Percentiles rank a stretch among this genome's conserved stretches.
Conservation (phyloP, 345 rosid species). For the Syzygium aromaticum region DNA sequence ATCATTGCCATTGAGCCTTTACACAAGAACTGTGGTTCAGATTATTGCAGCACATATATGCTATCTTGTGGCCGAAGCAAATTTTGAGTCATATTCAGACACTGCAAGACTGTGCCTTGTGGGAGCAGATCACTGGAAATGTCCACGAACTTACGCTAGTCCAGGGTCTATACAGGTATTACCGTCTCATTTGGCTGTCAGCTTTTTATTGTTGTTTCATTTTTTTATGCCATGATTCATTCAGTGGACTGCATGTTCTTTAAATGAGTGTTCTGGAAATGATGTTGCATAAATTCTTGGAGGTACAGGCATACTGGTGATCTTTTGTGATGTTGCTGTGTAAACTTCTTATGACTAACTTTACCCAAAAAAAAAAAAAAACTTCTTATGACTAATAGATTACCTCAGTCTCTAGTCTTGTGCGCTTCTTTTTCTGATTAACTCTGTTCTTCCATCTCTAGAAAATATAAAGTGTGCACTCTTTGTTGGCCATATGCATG, state of each 20-base stretch:
- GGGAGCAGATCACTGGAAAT: conserved; percentile 83
- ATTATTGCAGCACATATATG: conserved; percentile 76
- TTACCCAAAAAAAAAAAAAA: too few species aligned
- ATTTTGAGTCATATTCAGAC: conserved; percentile 76
- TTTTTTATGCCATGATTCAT: neutral
- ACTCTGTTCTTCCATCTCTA: neutral
- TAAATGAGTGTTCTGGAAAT: neutral
- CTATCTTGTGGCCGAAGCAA: conserved; percentile 74
- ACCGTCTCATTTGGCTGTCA: neutral
- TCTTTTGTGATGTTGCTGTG: neutral
- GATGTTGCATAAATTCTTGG: neutral
- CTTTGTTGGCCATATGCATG: neutral
- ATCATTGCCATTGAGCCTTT: neutral
- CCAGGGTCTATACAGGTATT: conserved; percentile 85
- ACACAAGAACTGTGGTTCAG: conserved; percentile 18
- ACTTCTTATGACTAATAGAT: neutral
- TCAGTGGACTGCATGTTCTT: neutral
- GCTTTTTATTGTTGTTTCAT: neutral
- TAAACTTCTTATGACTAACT: neutral
- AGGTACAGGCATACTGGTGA: neutral
- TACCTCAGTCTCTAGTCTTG: neutral
- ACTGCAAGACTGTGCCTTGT: conserved; percentile 73
- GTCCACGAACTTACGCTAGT: conserved; percentile 67
- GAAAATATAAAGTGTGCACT: neutral
- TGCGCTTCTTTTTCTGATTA: neutral